phyloP scores from a whole-genome alignment of 306 rosid genomes.

The Psophocarpus tetragonolobus region DNA sequence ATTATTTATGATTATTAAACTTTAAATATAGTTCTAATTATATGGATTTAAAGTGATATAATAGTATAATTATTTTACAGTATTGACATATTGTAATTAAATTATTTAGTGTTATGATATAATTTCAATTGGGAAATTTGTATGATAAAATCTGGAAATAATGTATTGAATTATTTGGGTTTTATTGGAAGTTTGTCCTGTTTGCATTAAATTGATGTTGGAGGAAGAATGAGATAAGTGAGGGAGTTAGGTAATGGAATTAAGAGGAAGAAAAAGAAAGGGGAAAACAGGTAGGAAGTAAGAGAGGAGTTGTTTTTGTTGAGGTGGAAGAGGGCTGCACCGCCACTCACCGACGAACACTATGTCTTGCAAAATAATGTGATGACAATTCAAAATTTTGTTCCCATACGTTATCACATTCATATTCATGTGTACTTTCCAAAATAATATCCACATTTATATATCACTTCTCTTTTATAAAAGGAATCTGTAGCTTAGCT shows the following conservation, averaged over 20 bases:
- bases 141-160: background rate
- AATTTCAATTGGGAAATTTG: background rate
- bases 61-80: too few relatives aligned
- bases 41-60: background rate
- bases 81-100: too few relatives aligned
- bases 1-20: too few relatives aligned
- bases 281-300: background rate
- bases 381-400: constrained; percentile 12
- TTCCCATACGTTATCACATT: constrained; percentile 34
- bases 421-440: constrained; percentile 29
- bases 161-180: background rate
- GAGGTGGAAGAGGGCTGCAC: constrained; percentile 32
- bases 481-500: constrained; percentile 48
- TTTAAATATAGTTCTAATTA: background rate
- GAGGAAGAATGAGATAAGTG: background rate
- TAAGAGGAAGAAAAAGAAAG: background rate
- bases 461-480: constrained; percentile 1
- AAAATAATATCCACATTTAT: constrained; percentile 36
- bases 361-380: constrained; percentile 3
- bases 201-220: constrained; percentile 9
- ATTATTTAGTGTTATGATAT: background rate
- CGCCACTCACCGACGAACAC: constrained; percentile 41
- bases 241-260: constrained; percentile 22
- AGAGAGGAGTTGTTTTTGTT: constrained; percentile 4
- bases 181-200: background rate